A percentile compares a stretch with the other conserved stretches of the same genome.
Evolutionary conservation across 345 rosid species (phyloP).

Genomic region (Lumnitzera racemosa): DNA sequence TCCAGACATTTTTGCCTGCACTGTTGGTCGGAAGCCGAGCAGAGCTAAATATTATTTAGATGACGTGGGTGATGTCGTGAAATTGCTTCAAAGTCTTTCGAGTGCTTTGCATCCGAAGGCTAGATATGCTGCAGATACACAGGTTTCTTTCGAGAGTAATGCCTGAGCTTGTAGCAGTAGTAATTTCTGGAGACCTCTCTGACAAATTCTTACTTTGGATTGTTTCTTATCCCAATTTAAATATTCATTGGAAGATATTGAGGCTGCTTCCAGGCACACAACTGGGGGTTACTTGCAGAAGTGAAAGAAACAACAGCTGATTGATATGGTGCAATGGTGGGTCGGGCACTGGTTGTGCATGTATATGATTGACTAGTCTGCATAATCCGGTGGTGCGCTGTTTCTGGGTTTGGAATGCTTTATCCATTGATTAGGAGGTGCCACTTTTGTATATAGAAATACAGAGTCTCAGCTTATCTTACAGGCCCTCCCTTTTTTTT

Average conservation of each 20-base stretch:
- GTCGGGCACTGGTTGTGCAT: no score
- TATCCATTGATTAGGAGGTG: constrained; percentile 9
- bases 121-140: constrained; percentile 15
- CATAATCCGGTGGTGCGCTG: constrained; percentile 5
- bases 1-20: constrained; percentile 86
- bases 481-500: no score
- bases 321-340: no score
- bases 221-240: not conserved
- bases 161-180: constrained; percentile 21
- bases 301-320: no score
- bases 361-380: constrained; percentile 1
- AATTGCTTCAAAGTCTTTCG: constrained; percentile 64
- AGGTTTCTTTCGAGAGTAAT: constrained; percentile 57
- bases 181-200: not conserved
- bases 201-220: not conserved
- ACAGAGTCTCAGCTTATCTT: no score
- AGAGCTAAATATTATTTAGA: constrained; percentile 84
- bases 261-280: no score
- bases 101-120: constrained; percentile 43
- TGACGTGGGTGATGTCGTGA: constrained; percentile 50
- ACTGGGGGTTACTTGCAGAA: no score
- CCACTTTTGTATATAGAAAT: constrained; percentile 23
- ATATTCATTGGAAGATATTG: no score
- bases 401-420: constrained; percentile 10
- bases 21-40: constrained; percentile 82